Evolutionary conservation across 148 eudicot genomes (phyloP), one percentile per base, ranked within the genome.

Genomic region (Nepenthes gracilis): DNA sequence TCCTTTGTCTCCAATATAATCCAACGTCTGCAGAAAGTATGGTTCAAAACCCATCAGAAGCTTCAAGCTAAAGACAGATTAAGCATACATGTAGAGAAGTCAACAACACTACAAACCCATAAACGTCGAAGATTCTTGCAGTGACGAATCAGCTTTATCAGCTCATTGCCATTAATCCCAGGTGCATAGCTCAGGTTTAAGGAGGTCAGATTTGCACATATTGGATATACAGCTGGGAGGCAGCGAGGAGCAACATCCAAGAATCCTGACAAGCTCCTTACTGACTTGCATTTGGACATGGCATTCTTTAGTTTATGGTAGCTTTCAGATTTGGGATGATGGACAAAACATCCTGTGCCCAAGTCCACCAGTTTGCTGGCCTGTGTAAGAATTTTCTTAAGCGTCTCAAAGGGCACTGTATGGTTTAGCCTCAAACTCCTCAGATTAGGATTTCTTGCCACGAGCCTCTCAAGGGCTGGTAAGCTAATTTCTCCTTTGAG

Each of bases 161-260:
- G 77, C 55, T 83, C 85, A 61, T 78, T 72, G 55, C 77, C 66
- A 43, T 62, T 81, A 15, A 76, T 67, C 23, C 23, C 23, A n/a
- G 74, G 62, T 12, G 88, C 80, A 59, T 76, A 73, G 55, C 83
- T 80, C 35, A 83, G 64, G 66, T 80, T 78, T 63, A 83, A 64
- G 14, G 77, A 80, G 53, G 88, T 83, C 23, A 83, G 74, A 33
- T 68, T 52, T 2, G 67, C 52, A 67, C 88, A 83, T 5, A 71
- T 60, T 32, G 83, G 62, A 72, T 75, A 74, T 2, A 76, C 45
- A 23, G 85, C 82, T 23, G 83, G 81, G 55, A 83, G 73, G 52
- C 78, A 83, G 33, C 75, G 61, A 2, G 88, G 77, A 57, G 62
- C 75, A 52, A 71, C 85, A 57, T 78, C 78, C 83, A 79, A 76